Conservation (phyloP, 2,329 filamentous ascomycete genomes). For the Beauveria varroae region DNA sequence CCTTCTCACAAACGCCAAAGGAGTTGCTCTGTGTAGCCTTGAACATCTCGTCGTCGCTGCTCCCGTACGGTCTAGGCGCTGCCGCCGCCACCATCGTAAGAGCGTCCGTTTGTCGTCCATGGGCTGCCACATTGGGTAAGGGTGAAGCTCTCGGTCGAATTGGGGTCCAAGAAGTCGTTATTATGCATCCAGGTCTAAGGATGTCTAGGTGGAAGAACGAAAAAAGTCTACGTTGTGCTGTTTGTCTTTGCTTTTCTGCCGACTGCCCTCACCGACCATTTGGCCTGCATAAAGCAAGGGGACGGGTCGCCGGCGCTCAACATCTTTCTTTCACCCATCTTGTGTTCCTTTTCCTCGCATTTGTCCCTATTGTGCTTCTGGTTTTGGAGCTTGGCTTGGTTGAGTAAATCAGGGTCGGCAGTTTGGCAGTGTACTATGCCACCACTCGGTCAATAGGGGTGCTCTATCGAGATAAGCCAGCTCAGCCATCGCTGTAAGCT, state of each 20-base stretch:
- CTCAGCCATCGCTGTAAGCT: neutral
- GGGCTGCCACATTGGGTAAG: neutral
- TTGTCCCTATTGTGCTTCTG: neutral
- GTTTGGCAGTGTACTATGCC: neutral
- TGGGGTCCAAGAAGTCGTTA: neutral
- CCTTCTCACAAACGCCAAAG: conserved; percentile 38
- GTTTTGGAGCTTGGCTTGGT: neutral
- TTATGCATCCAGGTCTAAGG: neutral
- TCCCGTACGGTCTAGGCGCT: neutral
- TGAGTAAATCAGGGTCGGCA: neutral
- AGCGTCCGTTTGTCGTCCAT: neutral
- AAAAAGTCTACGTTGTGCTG: neutral
- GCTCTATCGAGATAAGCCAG: too few relatives aligned
- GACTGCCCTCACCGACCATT: too few relatives aligned
- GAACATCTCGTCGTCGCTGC: neutral
- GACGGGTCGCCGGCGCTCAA: too few relatives aligned
- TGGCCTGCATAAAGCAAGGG: too few relatives aligned
- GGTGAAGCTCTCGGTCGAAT: neutral
- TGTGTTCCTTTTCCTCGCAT: neutral
- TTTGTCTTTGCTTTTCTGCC: neutral
- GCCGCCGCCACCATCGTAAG: neutral
- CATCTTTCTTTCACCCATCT: too few relatives aligned
- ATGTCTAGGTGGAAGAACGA: neutral
- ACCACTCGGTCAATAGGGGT: neutral
- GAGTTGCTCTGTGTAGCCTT: conserved; percentile 16